Conservation (phyloP, 2,329 filamentous ascomycete genomes). For the Aspergillus latus region DNA sequence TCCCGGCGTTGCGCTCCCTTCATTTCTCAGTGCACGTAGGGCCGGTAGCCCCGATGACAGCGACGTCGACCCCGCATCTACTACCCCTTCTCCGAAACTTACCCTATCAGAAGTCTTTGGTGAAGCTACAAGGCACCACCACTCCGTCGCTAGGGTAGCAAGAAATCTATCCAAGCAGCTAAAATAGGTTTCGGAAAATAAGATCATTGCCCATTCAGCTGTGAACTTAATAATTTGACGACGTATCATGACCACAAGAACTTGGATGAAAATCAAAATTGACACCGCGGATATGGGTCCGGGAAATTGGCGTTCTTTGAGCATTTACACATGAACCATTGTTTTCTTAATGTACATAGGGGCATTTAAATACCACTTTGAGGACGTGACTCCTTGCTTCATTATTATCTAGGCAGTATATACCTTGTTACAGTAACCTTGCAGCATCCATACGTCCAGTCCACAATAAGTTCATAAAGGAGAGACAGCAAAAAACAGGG, state of each 20-base stretch:
- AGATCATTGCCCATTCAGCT: not conserved
- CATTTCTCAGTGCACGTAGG: conserved; percentile 7
- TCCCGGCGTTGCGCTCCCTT: conserved; percentile 4
- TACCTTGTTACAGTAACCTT: too few relatives aligned
- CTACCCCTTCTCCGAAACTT: not conserved
- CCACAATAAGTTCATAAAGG: not conserved
- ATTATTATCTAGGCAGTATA: not conserved
- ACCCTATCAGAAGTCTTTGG: conserved; percentile 23
- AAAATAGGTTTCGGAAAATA: conserved; percentile 21
- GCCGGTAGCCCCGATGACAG: not conserved
- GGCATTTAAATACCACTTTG: not conserved
- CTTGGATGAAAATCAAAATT: not conserved
- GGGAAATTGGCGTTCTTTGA: not conserved
- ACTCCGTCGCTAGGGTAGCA: conserved; percentile 29
- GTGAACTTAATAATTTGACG: not conserved
- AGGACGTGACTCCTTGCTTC: not conserved
- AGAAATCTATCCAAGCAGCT: conserved; percentile 27
- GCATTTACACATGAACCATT: not conserved
- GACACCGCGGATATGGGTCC: not conserved
- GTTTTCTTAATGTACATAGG: not conserved
- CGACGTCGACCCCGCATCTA: not conserved
- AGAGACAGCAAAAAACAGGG: not conserved
- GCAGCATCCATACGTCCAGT: too few relatives aligned
- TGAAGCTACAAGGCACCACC: conserved; percentile 29
- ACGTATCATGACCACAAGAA: not conserved